Base-by-base conservation (phyloP, 78 protist genomes). In the Chrysochromulina tobinii region DNA sequence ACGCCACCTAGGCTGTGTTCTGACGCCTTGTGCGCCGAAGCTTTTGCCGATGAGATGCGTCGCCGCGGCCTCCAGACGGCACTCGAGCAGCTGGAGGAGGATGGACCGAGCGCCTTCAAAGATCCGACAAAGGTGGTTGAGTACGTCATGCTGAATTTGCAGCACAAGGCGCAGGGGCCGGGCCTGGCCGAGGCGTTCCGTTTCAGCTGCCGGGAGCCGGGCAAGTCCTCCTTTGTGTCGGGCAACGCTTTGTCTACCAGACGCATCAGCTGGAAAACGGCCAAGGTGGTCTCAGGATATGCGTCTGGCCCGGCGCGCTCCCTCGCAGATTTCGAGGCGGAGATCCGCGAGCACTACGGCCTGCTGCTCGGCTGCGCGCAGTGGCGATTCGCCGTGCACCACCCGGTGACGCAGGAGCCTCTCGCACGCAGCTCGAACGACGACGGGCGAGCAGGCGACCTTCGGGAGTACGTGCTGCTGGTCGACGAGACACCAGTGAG, bases 101-200 rank as follows among this genome's bases (percentile, higher is more conserved):
- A 75, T 11, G 84, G 84, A 9, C 84, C 84, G 55, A 12, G 25
- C n/a, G 84, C 84, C 21, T 75, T 75, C 84, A 75, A 75, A 58
- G 0, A 5, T 14, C 84, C 84, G n/a, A 5, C 1, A 1, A 75
- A 75, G 58, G 84, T 75, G 25, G 48, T 75, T 14, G 84, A 75
- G 57, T 75, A 51, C 57, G 84, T 75, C 48, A 75, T 75, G 84
- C 50, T 75, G 18, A 6, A 18, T 25, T n/a, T 75, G 84, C 84
- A 75, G 84, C 54, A 51, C 38, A 6, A 25, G 1, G 81, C 21
- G 57, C 58, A 14, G 9, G 72, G n/a, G 25, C 7, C 1, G 73
- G 84, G 84, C 59, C 0, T 75, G 23, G 84, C 27, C 21, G 58
- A 75, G n/a, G 84, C 84, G 23, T 75, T 75, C 25, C 84, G 84